These are phyloP conservation scores for Gnomoniopsis sp. DNA, from an alignment of 2,329 filamentous ascomycete species.

Conservation along the genomic window DNA sequence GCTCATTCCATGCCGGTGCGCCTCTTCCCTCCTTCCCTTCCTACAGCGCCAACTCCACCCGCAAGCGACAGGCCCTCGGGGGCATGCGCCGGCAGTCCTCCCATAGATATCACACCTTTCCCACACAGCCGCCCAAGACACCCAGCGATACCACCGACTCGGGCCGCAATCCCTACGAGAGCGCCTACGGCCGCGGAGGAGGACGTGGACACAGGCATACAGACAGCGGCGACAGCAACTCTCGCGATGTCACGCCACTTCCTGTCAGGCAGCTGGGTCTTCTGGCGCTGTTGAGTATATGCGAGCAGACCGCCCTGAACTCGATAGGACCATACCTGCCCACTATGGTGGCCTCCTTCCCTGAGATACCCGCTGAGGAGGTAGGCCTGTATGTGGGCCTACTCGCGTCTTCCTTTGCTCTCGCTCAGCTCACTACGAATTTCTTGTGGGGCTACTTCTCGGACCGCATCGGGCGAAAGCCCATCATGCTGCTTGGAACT, in stretches of 20 bases:
- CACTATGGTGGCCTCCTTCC: slow-evolving; percentile 84
- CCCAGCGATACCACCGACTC: slow-evolving; percentile 49
- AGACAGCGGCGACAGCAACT: slow-evolving; percentile 25
- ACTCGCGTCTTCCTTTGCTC: slow-evolving; percentile 85
- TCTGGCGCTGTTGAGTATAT: slow-evolving; percentile 82
- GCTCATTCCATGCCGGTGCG: slow-evolving; percentile 51
- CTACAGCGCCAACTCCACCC: slow-evolving; percentile 14
- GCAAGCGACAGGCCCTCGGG: slow-evolving; percentile 11
- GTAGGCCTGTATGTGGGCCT: slow-evolving; percentile 86
- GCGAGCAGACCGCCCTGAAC: slow-evolving; percentile 95
- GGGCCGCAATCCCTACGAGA: slow-evolving; percentile 16
- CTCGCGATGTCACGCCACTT: slow-evolving; percentile 63
- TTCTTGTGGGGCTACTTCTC: slow-evolving; percentile 87
- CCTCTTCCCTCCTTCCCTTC: slow-evolving; percentile 38
- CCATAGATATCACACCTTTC: slow-evolving; percentile 78
- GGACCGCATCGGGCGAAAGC: slow-evolving; percentile 76
- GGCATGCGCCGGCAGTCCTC: slow-evolving; percentile 36
- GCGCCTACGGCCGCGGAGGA: background rate
- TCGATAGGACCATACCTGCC: slow-evolving; percentile 95
- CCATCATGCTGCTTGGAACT: slow-evolving; percentile 78
- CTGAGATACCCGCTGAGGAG: slow-evolving; percentile 67
- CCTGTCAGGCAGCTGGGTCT: slow-evolving; percentile 80
- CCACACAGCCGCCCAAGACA: slow-evolving; percentile 67
- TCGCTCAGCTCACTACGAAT: slow-evolving; percentile 90
- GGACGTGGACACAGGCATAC: slow-evolving; percentile 16